Percentiles rank a stretch among this genome's conserved stretches.
Evolutionary conservation across 345 rosid genomes (phyloP).

Genomic region (Hibiscus syriacus): DNA sequence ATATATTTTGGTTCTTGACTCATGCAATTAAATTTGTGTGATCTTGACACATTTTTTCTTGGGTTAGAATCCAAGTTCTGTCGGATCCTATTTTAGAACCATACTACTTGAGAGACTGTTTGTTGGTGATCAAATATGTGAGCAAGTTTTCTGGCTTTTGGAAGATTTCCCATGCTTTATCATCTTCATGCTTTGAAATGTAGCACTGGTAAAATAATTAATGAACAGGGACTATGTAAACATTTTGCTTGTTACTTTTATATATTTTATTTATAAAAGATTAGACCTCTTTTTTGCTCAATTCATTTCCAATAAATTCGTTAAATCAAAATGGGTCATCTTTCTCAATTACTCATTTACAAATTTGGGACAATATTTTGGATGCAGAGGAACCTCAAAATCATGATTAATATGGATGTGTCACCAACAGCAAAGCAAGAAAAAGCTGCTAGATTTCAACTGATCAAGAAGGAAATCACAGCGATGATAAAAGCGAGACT

Average conservation of each 20-base stretch:
- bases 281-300: background rate
- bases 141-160: background rate
- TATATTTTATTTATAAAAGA: background rate
- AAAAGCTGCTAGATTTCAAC: slow-evolving; percentile 76
- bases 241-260: background rate
- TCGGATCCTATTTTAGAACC: background rate
- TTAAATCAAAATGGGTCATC: background rate
- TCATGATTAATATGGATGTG: slow-evolving; percentile 60
- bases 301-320: background rate
- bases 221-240: background rate
- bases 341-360: background rate
- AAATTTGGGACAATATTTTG: slow-evolving; percentile 12
- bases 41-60: background rate
- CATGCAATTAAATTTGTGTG: background rate
- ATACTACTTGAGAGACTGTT: background rate
- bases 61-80: background rate
- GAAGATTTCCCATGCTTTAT: background rate
- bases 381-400: slow-evolving; percentile 77
- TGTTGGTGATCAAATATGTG: background rate
- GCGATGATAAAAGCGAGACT: slow-evolving; percentile 59
- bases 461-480: slow-evolving; percentile 65
- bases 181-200: background rate
- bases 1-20: background rate
- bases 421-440: slow-evolving; percentile 54
- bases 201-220: background rate